Evolutionary conservation across 1,284 basidiomycete species (phyloP).

Genomic region (Rhizoctonia solani): DNA sequence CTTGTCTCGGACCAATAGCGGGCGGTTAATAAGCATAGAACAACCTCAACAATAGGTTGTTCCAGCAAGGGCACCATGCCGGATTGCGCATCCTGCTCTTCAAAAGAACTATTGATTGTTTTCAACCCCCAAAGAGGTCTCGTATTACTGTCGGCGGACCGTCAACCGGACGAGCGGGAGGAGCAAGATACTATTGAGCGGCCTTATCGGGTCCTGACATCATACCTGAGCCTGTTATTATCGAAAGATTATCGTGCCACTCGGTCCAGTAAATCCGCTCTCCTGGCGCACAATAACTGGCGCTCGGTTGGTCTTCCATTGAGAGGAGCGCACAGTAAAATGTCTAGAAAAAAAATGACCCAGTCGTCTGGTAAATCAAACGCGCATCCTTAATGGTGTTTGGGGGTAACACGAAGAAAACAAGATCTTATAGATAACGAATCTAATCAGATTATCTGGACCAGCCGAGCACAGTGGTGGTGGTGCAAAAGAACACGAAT

Average conservation of each 20-base stretch:
- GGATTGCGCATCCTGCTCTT: neutral
- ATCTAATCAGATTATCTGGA: constrained; percentile 24
- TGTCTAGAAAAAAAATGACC: neutral
- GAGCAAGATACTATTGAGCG: no score
- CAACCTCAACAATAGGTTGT: neutral
- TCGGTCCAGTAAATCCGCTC: neutral
- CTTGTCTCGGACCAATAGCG: no score
- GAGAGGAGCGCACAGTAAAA: no score
- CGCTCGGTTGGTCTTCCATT: no score
- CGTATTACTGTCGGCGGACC: no score
- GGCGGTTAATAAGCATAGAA: neutral
- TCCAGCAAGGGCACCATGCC: neutral
- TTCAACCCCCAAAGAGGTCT: no score
- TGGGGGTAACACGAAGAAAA: neutral
- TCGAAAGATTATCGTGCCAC: no score
- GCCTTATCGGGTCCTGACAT: no score
- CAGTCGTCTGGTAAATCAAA: constrained; percentile 5
- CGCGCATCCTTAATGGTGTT: constrained; percentile 22
- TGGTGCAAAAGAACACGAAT: no score
- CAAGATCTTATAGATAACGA: neutral
- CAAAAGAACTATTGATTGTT: no score
- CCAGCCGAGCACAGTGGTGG: neutral
- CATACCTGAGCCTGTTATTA: no score
- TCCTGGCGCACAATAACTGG: neutral
- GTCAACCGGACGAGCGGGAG: no score